Base-by-base conservation (phyloP, 345 rosid species). In the Euphorbia lathyris region DNA sequence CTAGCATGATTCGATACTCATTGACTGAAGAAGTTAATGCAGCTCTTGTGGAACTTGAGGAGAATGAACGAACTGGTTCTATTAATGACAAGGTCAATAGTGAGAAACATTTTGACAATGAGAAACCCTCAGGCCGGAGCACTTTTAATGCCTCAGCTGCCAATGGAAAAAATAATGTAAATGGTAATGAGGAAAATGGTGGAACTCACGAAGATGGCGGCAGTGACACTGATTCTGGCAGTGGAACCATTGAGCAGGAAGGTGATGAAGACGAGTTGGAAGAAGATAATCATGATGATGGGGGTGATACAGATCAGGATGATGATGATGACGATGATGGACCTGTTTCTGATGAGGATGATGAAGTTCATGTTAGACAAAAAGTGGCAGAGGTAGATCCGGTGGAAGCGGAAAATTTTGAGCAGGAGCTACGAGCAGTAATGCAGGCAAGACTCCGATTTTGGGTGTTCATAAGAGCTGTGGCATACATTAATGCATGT, bases 321-420 rank as follows among this genome's bases (percentile, higher is more conserved):
- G 88, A 80, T 0, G 82, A 87, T 48, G 93, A 83, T 63, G 96
- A 86, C 76, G 88, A 81, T 0, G 89, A 53, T 63, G 89, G 83
- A 40, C 89, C 91, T 68, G 94, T 84, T 79, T 89, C 90, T 36
- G 97, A 90, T 50, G 97, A 90, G 76, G 99, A 90, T 62, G 90
- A 90, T 76, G 93, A 89, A 75, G 91, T 92, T 66, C 96, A 72
- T 69, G 88, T 96, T 51, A 90, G 97, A 78, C 98, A 90, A 82
- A 89, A 84, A 77, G 81, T 83, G 36, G 83, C 94, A 1, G 88
- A 88, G 72, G 89, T 87, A 48, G 95, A 96, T 73, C 98, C 91
- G 68, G 79, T 72, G 75, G 99, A 96, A 81, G 81, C 78, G 60
- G 90, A 88, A 0, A 84, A 78, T 80, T 96, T 96, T 79, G 98